Percentiles rank a stretch among this genome's conserved stretches.
phyloP scores from a whole-genome alignment of 352 stramenopile genomes.

The Phytophthora tubulina region DNA sequence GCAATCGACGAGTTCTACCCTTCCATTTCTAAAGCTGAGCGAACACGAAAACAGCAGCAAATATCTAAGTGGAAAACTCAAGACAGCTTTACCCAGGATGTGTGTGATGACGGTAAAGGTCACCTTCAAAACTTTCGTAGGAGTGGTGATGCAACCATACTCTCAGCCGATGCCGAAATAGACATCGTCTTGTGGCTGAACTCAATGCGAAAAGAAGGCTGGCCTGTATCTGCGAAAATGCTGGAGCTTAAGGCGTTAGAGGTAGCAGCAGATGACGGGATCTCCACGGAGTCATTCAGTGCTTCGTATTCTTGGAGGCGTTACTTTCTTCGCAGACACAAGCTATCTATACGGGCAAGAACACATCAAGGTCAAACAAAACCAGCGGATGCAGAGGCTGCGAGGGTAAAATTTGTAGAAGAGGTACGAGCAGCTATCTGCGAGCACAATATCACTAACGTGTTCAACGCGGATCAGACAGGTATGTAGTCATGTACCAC shows the following conservation, averaged over 20 bases:
- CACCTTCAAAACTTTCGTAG: not conserved
- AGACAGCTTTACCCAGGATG: not conserved
- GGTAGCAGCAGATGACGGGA: conserved; percentile 4
- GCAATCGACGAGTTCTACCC: not conserved
- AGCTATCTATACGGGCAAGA: not conserved
- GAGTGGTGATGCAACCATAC: conserved; percentile 10
- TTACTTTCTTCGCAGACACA: conserved; percentile 3
- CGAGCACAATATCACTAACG: not conserved
- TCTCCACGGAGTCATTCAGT: not conserved
- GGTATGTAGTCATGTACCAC: not conserved
- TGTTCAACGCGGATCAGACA: conserved; percentile 7
- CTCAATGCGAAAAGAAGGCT: conserved; percentile 12
- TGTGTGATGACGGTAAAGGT: not conserved
- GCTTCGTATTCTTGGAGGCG: not conserved
- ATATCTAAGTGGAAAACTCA: conserved; percentile 4
- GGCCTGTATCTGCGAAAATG: conserved; percentile 3
- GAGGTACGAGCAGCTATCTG: not conserved
- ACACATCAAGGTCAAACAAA: conserved; percentile 17
- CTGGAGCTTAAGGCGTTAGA: not conserved
- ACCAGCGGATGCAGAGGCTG: not conserved
- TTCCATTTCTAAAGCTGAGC: not conserved
- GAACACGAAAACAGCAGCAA: conserved; percentile 2
- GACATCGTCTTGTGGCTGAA: conserved; percentile 13
- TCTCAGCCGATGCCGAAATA: not conserved
- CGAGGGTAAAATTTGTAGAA: not conserved